phyloP scores from a whole-genome alignment of 2,329 filamentous ascomycete species.

The Scedosporium aurantiacum region DNA sequence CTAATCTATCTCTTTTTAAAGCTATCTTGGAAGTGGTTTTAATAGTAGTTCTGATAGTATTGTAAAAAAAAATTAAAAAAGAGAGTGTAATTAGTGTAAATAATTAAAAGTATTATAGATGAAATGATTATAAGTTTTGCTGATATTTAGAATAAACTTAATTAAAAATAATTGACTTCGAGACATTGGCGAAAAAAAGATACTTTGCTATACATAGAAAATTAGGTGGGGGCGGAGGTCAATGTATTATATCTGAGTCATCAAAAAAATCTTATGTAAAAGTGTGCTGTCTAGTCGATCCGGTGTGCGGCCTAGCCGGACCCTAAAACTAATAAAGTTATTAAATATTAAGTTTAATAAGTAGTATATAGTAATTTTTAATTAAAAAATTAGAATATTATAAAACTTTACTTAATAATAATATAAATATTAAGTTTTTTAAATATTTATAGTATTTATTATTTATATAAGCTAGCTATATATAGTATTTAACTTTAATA shows the following conservation, averaged over 20 bases:
- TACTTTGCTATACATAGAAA: conserved; percentile 2
- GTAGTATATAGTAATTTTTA: not conserved
- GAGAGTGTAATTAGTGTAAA: not conserved
- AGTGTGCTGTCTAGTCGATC: too few relatives aligned
- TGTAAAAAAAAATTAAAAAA: not conserved
- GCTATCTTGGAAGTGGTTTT: too few relatives aligned
- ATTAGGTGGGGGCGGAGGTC: too few relatives aligned
- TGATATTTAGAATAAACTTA: not conserved
- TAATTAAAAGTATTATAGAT: not conserved
- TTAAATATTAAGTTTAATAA: not conserved
- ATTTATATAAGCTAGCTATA: not conserved
- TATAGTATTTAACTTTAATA: not conserved
- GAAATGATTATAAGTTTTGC: not conserved
- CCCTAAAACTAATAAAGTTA: too few relatives aligned
- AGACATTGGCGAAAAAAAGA: not conserved
- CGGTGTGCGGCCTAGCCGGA: too few relatives aligned
- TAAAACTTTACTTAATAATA: not conserved
- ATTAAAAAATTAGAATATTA: not conserved
- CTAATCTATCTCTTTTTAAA: too few relatives aligned
- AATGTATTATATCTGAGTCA: not conserved
- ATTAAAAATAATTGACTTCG: not conserved
- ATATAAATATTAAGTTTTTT: not conserved
- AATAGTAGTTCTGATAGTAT: too few relatives aligned
- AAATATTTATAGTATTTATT: not conserved
- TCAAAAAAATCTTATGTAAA: too few relatives aligned